Conservation (phyloP, 2,329 filamentous ascomycete species). For the Pestalotiopsis sp. region DNA sequence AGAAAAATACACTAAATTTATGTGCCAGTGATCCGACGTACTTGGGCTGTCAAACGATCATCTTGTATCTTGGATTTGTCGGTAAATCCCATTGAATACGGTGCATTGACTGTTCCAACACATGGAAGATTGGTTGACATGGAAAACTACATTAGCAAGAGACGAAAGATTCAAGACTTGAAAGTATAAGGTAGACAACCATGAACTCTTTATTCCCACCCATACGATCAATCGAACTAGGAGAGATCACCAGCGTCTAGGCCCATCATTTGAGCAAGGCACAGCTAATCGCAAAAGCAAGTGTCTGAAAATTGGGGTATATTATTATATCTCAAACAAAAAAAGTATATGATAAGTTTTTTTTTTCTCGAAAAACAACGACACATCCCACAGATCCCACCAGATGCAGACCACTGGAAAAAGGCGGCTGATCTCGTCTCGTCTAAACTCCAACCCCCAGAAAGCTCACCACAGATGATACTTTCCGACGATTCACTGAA, state of each 20-base stretch:
- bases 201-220: not conserved
- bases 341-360: not conserved
- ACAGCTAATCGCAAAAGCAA: not conserved
- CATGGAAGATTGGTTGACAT: too few species aligned
- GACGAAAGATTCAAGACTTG: not conserved
- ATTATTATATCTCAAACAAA: slow-evolving; percentile 16
- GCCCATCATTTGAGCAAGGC: not conserved
- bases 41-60: too few species aligned
- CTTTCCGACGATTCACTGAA: too few species aligned
- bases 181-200: not conserved
- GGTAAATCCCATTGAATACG: too few species aligned
- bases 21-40: too few species aligned
- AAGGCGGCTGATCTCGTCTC: not conserved
- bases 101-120: too few species aligned
- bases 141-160: too few species aligned
- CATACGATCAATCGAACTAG: too few species aligned
- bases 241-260: too few species aligned
- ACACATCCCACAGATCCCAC: not conserved
- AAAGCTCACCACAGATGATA: not conserved
- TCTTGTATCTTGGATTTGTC: too few species aligned
- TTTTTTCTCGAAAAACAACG: not conserved
- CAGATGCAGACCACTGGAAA: not conserved
- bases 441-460: not conserved
- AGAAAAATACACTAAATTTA: too few species aligned
- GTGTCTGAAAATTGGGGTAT: slow-evolving; percentile 15